Conservation (phyloP, 2,329 filamentous ascomycete species). For the Neonectria magnoliae region DNA sequence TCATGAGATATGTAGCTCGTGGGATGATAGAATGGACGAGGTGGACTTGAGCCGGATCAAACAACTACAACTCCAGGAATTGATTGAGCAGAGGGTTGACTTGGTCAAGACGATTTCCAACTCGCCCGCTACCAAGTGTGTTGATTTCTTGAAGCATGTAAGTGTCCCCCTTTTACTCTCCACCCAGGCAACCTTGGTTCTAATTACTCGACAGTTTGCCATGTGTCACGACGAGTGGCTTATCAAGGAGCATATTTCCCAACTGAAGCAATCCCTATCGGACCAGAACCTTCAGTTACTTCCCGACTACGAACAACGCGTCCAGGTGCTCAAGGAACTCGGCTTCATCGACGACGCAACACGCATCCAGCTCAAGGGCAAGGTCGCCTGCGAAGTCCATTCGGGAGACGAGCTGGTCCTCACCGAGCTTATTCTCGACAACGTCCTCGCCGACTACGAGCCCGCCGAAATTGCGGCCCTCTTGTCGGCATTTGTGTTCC, state of each 20-base stretch:
- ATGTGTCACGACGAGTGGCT: constrained; percentile 98
- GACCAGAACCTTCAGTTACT: constrained; percentile 96
- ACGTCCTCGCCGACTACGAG: constrained; percentile 93
- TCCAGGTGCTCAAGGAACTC: constrained; percentile 89
- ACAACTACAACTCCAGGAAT: constrained; percentile 82
- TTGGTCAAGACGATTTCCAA: constrained; percentile 71
- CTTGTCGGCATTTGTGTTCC: constrained; percentile 94
- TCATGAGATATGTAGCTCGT: constrained; percentile 74
- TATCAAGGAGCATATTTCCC: constrained; percentile 90
- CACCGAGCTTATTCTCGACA: constrained; percentile 95
- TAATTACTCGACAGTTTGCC: constrained; percentile 74
- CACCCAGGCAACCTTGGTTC: neutral
- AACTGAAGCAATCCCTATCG: constrained; percentile 88
- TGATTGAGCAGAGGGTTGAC: constrained; percentile 76
- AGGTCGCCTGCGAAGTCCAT: constrained; percentile 98
- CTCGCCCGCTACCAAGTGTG: constrained; percentile 75
- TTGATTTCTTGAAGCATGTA: constrained; percentile 87
- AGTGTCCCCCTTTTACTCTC: constrained; percentile 49
- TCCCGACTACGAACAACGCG: constrained; percentile 95
- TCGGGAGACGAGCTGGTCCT: constrained; percentile 96
- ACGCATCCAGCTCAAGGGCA: constrained; percentile 94
- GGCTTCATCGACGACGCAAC: constrained; percentile 89
- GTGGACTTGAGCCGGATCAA: constrained; percentile 84
- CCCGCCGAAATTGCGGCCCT: constrained; percentile 96
- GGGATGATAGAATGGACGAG: constrained; percentile 85